These are phyloP conservation scores for Lactarius pseudohatsudake DNA, from an alignment of 768 basidiomycete species.

Conservation along the genomic window DNA sequence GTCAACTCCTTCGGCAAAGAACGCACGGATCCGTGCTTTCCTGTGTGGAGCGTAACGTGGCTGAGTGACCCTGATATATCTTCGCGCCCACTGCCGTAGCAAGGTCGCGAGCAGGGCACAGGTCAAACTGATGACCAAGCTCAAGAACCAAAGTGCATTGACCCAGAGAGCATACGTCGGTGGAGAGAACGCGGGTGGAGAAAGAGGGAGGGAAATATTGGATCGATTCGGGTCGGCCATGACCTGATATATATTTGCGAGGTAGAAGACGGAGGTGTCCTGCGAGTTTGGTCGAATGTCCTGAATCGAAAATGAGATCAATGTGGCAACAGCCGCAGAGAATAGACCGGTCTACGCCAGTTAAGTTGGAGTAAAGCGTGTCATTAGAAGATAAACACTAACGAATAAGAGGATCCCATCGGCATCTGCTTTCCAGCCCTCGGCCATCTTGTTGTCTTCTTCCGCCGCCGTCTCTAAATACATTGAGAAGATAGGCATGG, in stretches of 20 bases:
- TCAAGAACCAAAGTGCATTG: no score
- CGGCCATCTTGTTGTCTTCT: conserved; percentile 6
- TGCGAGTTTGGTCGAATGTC: no score
- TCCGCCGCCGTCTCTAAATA: background rate
- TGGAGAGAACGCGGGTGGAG: background rate
- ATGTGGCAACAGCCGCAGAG: background rate
- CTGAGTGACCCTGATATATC: background rate
- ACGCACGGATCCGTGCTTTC: background rate
- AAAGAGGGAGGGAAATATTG: background rate
- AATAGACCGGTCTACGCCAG: no score
- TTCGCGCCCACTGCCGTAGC: background rate
- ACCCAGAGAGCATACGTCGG: background rate
- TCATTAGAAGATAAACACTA: background rate
- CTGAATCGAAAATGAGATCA: background rate
- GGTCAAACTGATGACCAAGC: no score
- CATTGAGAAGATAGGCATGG: conserved; percentile 4
- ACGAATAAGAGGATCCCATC: background rate
- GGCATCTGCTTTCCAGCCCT: background rate
- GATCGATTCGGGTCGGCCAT: background rate
- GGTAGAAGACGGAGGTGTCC: no score
- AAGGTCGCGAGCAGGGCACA: background rate
- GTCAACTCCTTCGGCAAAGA: background rate
- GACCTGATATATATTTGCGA: no score
- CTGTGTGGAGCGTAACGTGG: background rate
- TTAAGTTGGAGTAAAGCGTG: background rate